Base-by-base conservation (phyloP, 352 stramenopile genomes). In the Globisporangium heterothallicum region DNA sequence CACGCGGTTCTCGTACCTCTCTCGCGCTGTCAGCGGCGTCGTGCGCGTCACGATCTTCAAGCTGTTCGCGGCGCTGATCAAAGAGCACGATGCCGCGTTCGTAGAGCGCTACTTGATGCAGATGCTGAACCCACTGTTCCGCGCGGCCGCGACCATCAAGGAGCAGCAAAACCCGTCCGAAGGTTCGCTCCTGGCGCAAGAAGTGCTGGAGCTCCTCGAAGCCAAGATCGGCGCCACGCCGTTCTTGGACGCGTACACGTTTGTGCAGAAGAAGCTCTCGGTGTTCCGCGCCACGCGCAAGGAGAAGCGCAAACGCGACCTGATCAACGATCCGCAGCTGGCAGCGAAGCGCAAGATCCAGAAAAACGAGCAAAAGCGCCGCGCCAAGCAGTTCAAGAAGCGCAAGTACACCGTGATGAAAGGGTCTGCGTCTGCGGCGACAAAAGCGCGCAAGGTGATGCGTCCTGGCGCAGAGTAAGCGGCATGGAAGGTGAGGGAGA, bases 141-240 rank as follows among this genome's bases (percentile, higher is more conserved):
- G 82, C 34, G 64, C 71, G 3, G 70, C 78, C n/a, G 79, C 61
- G 43, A 72, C 73, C 40, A 53, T 78, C 9, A 72, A 81, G 8
- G 70, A 85, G 42, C 60, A 83, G 27, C 66, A 81, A 51, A 58
- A 50, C 32, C 78, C 70, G 27, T 66, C 70, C 5, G 63, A 83
- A 46, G 81, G 65, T 25, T 65, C 73, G 19, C 35, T 88, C 52
- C 57, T 95, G 32, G 85, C 85, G 0, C 80, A 90, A 30, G 85
- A 96, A 54, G 82, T 96, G 36, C 65, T 95, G n/a, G 74, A 93
- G 55, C 70, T 92, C 29, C 69, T 96, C 18, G 86, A 95, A 64
- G 42, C 61, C 4, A 93, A 91, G 55, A 68, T 93, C 24, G 85
- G 85, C 40, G 59, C 70, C 6, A 67, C 62, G n/a, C 42, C 66